Base-by-base conservation (phyloP, 805 yeast genomes). In the Kazachstania bromeliacearum region DNA sequence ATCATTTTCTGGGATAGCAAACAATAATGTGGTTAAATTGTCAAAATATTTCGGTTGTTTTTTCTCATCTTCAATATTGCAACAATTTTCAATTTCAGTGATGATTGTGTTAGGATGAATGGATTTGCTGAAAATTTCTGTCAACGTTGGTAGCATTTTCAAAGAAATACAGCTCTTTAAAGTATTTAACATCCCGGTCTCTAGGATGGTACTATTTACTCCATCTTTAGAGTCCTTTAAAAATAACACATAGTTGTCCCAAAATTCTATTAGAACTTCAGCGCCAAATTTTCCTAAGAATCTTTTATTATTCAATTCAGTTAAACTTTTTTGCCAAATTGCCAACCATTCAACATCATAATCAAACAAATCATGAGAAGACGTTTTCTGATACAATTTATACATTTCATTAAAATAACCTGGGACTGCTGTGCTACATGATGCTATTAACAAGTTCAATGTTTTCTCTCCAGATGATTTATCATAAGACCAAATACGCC, bases 401-500 rank as follows among this genome's bases (percentile, higher is more conserved):
- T 40, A 39, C 17, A 63, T 37, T 8, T 50, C 33, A 5, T 40
- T 38, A 44, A 73, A 81, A 48, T 75, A 79, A 0, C 59, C 43
- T 0, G 77, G 69, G 20, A 64, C 60, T 34, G 82, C 74, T 34
- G 64, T 66, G 32, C 77, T 63, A 2, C 74, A 71, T 0, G 85
- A 81, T 10, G 75, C 42, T 9, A 59, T 59, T 15, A 81, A 45
- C 42, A 77, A 68, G 0, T 59, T 67, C 1, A 63, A 31, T 8
- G 81, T 48, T 39, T 66, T 67, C 3, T 63, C 65, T 13, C 64
- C 63, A 1, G 75, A 44, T 3, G 59, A 59, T 38, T 78, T 79
- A 15, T 62, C 66, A 44, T 68, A 71, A 3, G 65, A 57, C 79
- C 85, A 78, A 33, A 79, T 63, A 20, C 63, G 51, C 6, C 60